Percentiles rank a stretch among this genome's conserved stretches.
Conservation (phyloP, 1,284 basidiomycete genomes). For the Austroboletus niveus region DNA sequence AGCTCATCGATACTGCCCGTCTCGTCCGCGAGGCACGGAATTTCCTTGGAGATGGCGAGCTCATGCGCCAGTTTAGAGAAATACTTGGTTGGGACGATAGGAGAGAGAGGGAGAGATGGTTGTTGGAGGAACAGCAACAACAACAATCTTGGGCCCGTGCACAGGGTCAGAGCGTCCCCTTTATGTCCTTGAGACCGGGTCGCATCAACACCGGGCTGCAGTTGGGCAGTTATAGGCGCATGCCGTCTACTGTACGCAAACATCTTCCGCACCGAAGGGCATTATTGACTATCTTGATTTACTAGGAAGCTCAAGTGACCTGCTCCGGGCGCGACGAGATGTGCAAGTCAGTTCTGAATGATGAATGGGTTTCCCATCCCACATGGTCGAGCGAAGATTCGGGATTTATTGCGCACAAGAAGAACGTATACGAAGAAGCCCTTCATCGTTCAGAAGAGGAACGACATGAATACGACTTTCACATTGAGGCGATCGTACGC, state of each 20-base stretch:
- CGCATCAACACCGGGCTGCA: constrained; percentile 58
- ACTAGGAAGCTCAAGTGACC: constrained; percentile 79
- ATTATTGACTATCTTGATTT: constrained; percentile 5
- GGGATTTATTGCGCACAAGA: constrained; percentile 88
- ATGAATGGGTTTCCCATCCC: constrained; percentile 96
- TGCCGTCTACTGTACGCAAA: constrained; percentile 71
- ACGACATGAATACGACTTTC: constrained; percentile 98
- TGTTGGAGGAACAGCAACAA: constrained; percentile 44
- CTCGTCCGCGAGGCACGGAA: constrained; percentile 69
- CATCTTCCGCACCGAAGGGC: not conserved
- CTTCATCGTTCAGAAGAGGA: constrained; percentile 98
- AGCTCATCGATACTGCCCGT: constrained; percentile 85
- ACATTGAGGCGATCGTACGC: constrained; percentile 95
- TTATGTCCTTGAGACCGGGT: constrained; percentile 47
- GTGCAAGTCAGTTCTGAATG: constrained; percentile 95
- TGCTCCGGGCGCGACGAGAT: constrained; percentile 97
- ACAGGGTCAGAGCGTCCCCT: constrained; percentile 41
- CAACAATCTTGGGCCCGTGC: constrained; percentile 41
- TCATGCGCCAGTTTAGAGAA: constrained; percentile 83
- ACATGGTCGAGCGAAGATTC: constrained; percentile 94
- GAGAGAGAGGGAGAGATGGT: constrained; percentile 55
- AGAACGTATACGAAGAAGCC: constrained; percentile 96
- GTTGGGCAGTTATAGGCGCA: constrained; percentile 86
- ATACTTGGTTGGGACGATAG: constrained; percentile 89
- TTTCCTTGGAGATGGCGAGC: constrained; percentile 70